A percentile compares a stretch with the other conserved stretches of the same genome.
These are phyloP conservation scores for Halenospora varia DNA, from an alignment of 495 filamentous ascomycete species.

Conservation along the genomic window DNA sequence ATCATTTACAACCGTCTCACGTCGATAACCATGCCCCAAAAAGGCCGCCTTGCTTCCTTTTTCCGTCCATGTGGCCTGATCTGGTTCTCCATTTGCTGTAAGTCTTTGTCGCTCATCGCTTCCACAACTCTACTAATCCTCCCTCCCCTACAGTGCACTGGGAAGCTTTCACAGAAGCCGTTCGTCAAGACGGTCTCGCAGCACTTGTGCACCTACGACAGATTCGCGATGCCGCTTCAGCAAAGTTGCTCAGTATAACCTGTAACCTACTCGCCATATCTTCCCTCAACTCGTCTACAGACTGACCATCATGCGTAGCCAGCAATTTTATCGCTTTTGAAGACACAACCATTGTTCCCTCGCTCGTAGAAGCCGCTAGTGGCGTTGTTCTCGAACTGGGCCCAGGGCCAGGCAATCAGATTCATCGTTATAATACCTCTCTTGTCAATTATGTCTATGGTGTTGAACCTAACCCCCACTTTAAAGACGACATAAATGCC, in stretches of 20 bases:
- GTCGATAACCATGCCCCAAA: background rate
- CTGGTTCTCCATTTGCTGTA: conserved; percentile 10
- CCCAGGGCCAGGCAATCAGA: conserved; percentile 43
- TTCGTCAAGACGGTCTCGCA: conserved; percentile 5
- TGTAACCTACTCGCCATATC: conserved; percentile 8
- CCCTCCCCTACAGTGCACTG: conserved; percentile 8
- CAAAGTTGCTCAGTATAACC: conserved; percentile 7
- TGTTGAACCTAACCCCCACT: conserved; percentile 39
- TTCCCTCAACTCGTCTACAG: background rate
- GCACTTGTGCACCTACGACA: background rate
- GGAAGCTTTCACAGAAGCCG: conserved; percentile 3
- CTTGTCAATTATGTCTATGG: conserved; percentile 37
- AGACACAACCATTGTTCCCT: conserved; percentile 37
- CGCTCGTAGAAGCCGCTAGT: conserved; percentile 32
- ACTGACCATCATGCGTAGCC: conserved; percentile 8
- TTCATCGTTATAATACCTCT: conserved; percentile 34
- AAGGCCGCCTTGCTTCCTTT: background rate
- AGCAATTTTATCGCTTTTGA: conserved; percentile 34
- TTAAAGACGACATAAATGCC: conserved; percentile 20
- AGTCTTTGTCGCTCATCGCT: background rate
- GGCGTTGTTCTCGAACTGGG: conserved; percentile 47
- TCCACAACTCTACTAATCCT: conserved; percentile 3
- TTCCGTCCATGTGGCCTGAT: background rate
- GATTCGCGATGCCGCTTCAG: conserved; percentile 12
- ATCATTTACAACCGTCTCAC: background rate